Conservation (phyloP, 176 grass and related monocot species). For the Cenchrus fungigraminus region DNA sequence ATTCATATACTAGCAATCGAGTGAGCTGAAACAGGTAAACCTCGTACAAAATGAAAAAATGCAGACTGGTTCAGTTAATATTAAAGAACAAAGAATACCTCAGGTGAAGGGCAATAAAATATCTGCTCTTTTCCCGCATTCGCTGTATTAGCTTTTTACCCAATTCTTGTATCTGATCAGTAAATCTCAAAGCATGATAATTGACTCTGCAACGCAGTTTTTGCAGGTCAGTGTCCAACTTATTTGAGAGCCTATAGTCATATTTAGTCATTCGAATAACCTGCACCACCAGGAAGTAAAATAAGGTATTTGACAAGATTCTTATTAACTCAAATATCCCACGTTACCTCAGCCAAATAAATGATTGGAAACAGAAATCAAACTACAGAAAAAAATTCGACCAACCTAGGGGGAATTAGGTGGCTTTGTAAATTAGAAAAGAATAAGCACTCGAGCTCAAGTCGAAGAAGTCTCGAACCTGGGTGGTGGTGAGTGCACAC, state of each 20-base stretch:
- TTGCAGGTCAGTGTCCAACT: slow-evolving; percentile 84
- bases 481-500: not conserved
- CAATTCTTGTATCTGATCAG: slow-evolving; percentile 73
- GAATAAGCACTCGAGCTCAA: not conserved
- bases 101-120: slow-evolving; percentile 97
- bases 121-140: slow-evolving; percentile 79
- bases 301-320: slow-evolving; percentile 33
- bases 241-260: slow-evolving; percentile 95
- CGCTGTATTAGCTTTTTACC: slow-evolving; percentile 64
- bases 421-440: not conserved
- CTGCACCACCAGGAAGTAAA: slow-evolving; percentile 53
- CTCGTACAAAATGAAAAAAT: slow-evolving; percentile 28
- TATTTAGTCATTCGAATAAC: slow-evolving; percentile 94
- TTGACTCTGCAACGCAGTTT: slow-evolving; percentile 93
- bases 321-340: slow-evolving; percentile 18
- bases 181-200: slow-evolving; percentile 89
- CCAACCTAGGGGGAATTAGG: not conserved
- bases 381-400: not conserved
- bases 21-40: slow-evolving; percentile 1
- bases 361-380: slow-evolving; percentile 15
- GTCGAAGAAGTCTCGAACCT: not conserved
- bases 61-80: slow-evolving; percentile 33
- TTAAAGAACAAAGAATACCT: slow-evolving; percentile 52
- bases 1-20: slow-evolving; percentile 15
- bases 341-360: not conserved